phyloP scores from a whole-genome alignment of 2,329 filamentous ascomycete species.

The Blastomyces silverae region DNA sequence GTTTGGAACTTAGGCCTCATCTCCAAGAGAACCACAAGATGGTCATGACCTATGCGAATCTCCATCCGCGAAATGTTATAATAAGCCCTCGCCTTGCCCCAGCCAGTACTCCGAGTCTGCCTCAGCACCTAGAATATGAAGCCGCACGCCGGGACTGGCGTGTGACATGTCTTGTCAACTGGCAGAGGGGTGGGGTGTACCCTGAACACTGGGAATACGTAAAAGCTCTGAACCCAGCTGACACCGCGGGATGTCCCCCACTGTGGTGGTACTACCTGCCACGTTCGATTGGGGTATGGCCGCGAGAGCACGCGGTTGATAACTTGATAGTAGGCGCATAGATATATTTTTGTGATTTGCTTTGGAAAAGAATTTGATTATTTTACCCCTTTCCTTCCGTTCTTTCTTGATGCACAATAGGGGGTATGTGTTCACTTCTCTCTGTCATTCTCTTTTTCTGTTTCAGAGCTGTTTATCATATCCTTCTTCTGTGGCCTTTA shows the following conservation, averaged over 20 bases:
- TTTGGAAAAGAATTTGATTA: not conserved
- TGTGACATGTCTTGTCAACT: slow-evolving; percentile 7
- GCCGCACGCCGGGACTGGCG: not conserved
- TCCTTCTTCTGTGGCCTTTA: not conserved
- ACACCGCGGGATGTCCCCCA: not conserved
- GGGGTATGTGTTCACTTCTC: not conserved
- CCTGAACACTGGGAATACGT: slow-evolving; percentile 10
- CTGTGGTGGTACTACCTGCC: slow-evolving; percentile 5
- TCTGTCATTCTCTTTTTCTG: not conserved
- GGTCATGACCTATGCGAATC: slow-evolving; percentile 2
- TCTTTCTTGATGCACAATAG: not conserved
- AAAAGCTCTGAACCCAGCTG: slow-evolving; percentile 1
- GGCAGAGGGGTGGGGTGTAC: slow-evolving; percentile 7
- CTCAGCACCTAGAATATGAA: not conserved
- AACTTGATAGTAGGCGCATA: not conserved
- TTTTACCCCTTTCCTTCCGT: not conserved
- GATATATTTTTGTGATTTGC: not conserved
- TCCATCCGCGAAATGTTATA: slow-evolving; percentile 3
- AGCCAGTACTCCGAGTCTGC: not conserved
- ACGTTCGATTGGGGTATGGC: slow-evolving; percentile 2
- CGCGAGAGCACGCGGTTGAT: slow-evolving; percentile 1
- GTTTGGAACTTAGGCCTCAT: not conserved
- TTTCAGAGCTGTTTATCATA: not conserved
- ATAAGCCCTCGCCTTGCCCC: not conserved
- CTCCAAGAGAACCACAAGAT: not conserved